A percentile compares a stretch with the other conserved stretches of the same genome.
These are phyloP conservation scores for Sporothrix inflata DNA, from an alignment of 2,329 filamentous ascomycete species.

Conservation along the genomic window DNA sequence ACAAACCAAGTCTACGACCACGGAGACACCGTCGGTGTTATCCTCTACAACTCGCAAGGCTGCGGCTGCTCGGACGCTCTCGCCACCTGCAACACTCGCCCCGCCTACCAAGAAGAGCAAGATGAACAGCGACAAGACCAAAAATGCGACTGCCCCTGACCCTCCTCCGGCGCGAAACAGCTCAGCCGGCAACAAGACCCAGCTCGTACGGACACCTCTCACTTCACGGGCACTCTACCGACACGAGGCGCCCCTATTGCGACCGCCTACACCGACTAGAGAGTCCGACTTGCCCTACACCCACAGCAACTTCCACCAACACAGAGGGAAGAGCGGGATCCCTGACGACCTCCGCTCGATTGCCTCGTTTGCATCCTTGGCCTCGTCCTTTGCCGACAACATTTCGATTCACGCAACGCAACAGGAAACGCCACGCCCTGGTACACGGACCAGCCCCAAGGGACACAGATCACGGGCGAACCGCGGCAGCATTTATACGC, in stretches of 20 bases:
- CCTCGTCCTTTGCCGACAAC: constrained; percentile 59
- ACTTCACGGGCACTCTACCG: constrained; percentile 32
- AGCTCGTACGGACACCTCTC: constrained; percentile 31
- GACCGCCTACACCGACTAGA: not conserved
- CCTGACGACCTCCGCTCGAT: constrained; percentile 52
- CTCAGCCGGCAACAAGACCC: constrained; percentile 16
- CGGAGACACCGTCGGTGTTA: not conserved
- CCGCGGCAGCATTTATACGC: constrained; percentile 62
- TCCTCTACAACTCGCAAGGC: not conserved
- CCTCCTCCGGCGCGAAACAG: not conserved
- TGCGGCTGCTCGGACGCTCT: not conserved
- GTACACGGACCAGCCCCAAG: constrained; percentile 34
- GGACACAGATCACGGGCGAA: constrained; percentile 43
- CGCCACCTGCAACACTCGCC: not conserved
- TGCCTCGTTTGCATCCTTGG: constrained; percentile 52
- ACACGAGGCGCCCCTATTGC: constrained; percentile 27
- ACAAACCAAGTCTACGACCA: not conserved
- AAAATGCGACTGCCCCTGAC: not conserved
- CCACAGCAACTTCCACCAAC: constrained; percentile 18
- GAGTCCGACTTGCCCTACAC: not conserved
- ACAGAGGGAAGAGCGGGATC: constrained; percentile 21
- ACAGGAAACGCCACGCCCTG: constrained; percentile 17
- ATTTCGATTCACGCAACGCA: constrained; percentile 54
- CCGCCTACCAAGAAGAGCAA: constrained; percentile 28
- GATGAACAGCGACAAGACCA: not conserved